These are phyloP conservation scores for Amaranthus cruentus DNA, from an alignment of 148 eudicot species.

Conservation along the genomic window DNA sequence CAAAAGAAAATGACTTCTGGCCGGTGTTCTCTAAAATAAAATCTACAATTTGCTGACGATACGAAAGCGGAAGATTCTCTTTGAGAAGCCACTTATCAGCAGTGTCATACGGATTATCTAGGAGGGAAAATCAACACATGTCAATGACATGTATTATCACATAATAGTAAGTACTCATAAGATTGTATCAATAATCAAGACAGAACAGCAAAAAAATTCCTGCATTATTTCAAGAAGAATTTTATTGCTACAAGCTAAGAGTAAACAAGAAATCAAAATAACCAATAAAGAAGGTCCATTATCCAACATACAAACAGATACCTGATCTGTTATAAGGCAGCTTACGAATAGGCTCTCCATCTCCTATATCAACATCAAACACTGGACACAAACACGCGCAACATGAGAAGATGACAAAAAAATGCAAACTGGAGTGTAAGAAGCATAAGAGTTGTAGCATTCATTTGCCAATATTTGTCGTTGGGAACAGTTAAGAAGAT, in stretches of 20 bases:
- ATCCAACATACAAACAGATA: constrained; percentile 24
- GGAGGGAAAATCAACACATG: constrained; percentile 11
- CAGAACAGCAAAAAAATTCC: background rate
- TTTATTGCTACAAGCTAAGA: constrained; percentile 2
- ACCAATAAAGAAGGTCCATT: background rate
- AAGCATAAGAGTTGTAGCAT: background rate
- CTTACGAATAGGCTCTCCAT: constrained; percentile 89
- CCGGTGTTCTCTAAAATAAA: constrained; percentile 82
- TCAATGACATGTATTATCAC: constrained; percentile 4
- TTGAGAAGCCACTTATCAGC: constrained; percentile 98
- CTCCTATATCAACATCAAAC: constrained; percentile 96
- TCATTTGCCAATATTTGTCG: constrained; percentile 3
- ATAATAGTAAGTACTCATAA: background rate
- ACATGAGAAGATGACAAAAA: constrained; percentile 10
- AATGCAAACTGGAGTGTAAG: background rate
- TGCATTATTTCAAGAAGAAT: background rate
- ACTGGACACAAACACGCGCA: constrained; percentile 38
- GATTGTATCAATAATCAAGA: background rate
- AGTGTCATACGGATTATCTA: constrained; percentile 83
- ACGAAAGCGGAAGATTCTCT: constrained; percentile 84
- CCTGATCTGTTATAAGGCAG: constrained; percentile 93
- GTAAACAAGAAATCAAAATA: background rate
- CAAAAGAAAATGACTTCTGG: constrained; percentile 57
- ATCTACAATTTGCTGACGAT: constrained; percentile 90
- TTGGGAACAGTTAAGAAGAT: background rate